These are phyloP conservation scores for Conoideocrella luteorostrata DNA, from an alignment of 2,329 filamentous ascomycete genomes.

Conservation along the genomic window DNA sequence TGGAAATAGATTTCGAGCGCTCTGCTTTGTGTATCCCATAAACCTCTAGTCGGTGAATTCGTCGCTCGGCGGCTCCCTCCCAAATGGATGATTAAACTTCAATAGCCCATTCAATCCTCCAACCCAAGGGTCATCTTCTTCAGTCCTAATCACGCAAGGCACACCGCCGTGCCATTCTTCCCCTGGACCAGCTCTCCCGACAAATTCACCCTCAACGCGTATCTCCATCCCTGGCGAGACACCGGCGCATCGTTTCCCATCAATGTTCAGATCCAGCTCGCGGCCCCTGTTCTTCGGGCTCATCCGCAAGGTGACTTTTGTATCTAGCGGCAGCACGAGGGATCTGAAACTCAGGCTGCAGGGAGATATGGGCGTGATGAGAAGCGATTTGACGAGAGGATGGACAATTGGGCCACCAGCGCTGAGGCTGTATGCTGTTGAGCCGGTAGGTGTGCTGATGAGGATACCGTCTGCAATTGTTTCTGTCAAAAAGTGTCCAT, in stretches of 20 bases:
- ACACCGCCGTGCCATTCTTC: conserved; percentile 69
- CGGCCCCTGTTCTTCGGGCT: conserved; percentile 73
- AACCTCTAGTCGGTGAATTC: conserved; percentile 20
- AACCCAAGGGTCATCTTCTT: conserved; percentile 90
- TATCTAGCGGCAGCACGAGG: conserved; percentile 79
- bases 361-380: conserved; percentile 91
- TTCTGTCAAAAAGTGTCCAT: conserved; percentile 83
- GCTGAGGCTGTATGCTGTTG: conserved; percentile 91
- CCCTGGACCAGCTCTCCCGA: conserved; percentile 40
- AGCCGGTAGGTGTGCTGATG: conserved; percentile 87
- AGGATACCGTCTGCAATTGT: conserved; percentile 94
- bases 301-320: conserved; percentile 72
- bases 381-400: conserved; percentile 78
- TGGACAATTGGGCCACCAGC: conserved; percentile 91
- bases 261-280: conserved; percentile 73
- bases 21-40: too few species aligned
- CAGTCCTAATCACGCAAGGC: conserved; percentile 75
- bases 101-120: conserved; percentile 86
- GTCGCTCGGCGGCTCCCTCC: conserved; percentile 34
- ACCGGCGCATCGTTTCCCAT: conserved; percentile 63
- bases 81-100: conserved; percentile 98
- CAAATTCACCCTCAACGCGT: conserved; percentile 78
- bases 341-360: conserved; percentile 88
- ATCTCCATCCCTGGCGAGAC: conserved; percentile 76
- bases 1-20: too few species aligned